Conservation (phyloP, 1,284 basidiomycete genomes). For the Melanopsichium pennsylvanicum region DNA sequence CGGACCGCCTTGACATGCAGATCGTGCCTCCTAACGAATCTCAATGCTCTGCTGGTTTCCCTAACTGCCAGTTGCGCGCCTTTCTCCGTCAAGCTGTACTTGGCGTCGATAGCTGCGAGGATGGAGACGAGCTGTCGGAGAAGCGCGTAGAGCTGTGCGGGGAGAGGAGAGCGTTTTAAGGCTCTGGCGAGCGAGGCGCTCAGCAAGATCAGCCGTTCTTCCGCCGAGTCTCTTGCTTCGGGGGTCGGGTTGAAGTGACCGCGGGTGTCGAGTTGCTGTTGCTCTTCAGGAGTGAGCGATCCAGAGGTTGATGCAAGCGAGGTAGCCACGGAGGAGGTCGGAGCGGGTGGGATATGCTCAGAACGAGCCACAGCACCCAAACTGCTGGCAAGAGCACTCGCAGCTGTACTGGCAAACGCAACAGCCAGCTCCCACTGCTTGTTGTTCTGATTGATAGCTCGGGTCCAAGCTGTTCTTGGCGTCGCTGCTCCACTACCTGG, state of each 20-base stretch:
- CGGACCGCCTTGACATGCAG: slow-evolving; percentile 48
- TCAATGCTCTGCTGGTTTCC: slow-evolving; percentile 34
- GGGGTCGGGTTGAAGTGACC: background rate
- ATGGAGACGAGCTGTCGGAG: slow-evolving; percentile 32
- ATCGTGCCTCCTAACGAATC: slow-evolving; percentile 43
- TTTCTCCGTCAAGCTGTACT: slow-evolving; percentile 28
- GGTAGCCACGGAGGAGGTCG: background rate
- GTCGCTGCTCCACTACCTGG: slow-evolving; percentile 21
- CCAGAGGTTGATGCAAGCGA: background rate
- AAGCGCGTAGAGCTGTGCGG: slow-evolving; percentile 36
- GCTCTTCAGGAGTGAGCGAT: slow-evolving; percentile 13
- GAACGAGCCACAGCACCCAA: slow-evolving; percentile 37
- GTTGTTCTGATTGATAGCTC: slow-evolving; percentile 38
- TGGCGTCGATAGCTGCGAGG: slow-evolving; percentile 25
- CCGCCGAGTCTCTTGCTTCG: slow-evolving; percentile 8
- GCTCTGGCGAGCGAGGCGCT: slow-evolving; percentile 42
- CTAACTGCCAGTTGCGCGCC: slow-evolving; percentile 44
- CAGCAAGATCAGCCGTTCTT: slow-evolving; percentile 46
- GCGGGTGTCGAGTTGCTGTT: slow-evolving; percentile 9
- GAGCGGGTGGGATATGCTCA: background rate
- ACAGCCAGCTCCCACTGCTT: slow-evolving; percentile 51
- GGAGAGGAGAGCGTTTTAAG: slow-evolving; percentile 47
- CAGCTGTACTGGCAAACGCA: slow-evolving; percentile 44
- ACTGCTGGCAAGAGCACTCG: slow-evolving; percentile 38
- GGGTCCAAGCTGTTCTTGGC: slow-evolving; percentile 24